Evolutionary conservation across 2,329 filamentous ascomycete genomes (phyloP), one percentile per base, ranked within the genome.

Genomic region (Paecilomyces fulvus): DNA sequence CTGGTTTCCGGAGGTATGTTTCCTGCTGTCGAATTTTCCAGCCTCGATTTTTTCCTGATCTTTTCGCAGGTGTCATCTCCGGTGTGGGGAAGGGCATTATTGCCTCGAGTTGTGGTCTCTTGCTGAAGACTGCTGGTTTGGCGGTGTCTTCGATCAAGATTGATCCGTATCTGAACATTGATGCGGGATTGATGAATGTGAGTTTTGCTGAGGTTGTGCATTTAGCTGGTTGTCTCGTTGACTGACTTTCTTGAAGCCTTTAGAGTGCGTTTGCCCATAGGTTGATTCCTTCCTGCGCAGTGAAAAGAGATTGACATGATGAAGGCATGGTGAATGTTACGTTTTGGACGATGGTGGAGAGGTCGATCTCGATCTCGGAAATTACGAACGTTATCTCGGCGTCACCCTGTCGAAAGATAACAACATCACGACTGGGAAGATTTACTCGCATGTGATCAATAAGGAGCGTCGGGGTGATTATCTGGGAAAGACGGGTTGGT

Each of bases 361-460:
- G 73, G 83, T 85, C 60, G 86, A 89, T 67, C 81, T 90, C 57
- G 87, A 90, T 70, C 78, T 90, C 31, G 87, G 87, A 61, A 89
- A 89, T 73, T 89, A 89, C 74, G 87, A 89, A 71, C 82, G 87
- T 49, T 95, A 95, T 70, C 85, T 96, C 55, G 86, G 87, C 67
- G 86, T 92, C 62, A 89, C 86, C 55, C 80, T 97, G 59, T 90
- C 85, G 8, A 81, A 86, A 59, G 91, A 96, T 65, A 90, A 92
- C 79, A 97, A 97, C 75, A 95, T 99, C 74, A 99, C 94, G 3
- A 96, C 92, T 5, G 94, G 94, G 69, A 96, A 97, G 79, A 90
- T 97, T 64, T 97, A 96, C 76, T 82, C 90, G 68, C 84, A 88
- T 66, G 92, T 96, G 55, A 91, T 96, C 65, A 84, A 91, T 67